Base-by-base conservation (phyloP, 495 filamentous ascomycete species). In the Penicillium roqueforti region DNA sequence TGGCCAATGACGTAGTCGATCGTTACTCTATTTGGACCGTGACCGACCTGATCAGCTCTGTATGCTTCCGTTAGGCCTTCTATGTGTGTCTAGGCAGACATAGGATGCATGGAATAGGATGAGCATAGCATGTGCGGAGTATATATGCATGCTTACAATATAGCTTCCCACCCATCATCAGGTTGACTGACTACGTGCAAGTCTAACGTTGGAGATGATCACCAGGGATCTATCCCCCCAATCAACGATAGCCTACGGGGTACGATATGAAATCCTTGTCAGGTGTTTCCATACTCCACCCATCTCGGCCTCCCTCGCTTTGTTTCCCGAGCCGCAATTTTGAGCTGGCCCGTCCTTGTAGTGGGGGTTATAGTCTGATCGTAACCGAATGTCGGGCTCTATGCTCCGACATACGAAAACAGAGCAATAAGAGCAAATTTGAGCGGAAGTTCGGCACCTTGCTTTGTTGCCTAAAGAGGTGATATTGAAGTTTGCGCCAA, bases 1-100 rank as follows among this genome's bases (percentile, higher is more conserved):
- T 14, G 20, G 31, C 28, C 28, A 34, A 51, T 65, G 57, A 65
- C 57, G 54, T 58, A 63, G 57, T 56, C 52, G 60, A 63, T 66
- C 60, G 34, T 32, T 66, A 28, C 63, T 57, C 13, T n/a, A 32
- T 62, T 51, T 19, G 59, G 55, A 32, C 16, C 20, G 26, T 10
- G 28, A 31, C 28, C 4, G 28, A 10, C 10, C n/a, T 10, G 34
- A 14, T 29, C 16, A 32, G 10, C 5, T 37, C 19, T 5, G 4
- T 6, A 11, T 44, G 3, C 7, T 36, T 3, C 32, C 16, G 2
- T 36, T 36, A 16, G 5, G 1, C 6, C n/a, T 36, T 31, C 28
- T 9, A 16, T 16, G n/a, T 16, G 2, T 16, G 8, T 6, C 14
- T 3, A n/a, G 14, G 6, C 10, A 36, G n/a, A 16, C n/a, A 16